Conservation (phyloP, 2,329 filamentous ascomycete species). For the Davidsoniella australis region DNA sequence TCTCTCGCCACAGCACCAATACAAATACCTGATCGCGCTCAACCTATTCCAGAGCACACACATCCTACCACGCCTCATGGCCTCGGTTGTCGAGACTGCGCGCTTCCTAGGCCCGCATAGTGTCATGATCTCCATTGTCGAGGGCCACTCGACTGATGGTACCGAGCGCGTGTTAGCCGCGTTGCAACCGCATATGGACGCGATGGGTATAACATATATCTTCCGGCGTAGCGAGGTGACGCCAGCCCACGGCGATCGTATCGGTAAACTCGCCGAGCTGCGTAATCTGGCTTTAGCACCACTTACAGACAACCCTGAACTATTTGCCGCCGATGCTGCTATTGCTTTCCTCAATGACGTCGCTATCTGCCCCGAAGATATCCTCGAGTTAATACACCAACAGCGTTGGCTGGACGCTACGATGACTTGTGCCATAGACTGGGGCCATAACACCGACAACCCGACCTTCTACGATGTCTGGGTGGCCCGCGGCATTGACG, state of each 20-base stretch:
- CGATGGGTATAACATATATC: constrained; percentile 24
- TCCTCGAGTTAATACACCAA: constrained; percentile 39
- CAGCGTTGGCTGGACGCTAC: constrained; percentile 28
- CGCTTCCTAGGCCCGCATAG: constrained; percentile 31
- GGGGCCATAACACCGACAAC: constrained; percentile 27
- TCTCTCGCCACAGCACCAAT: constrained; percentile 3
- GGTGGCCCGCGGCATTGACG: constrained; percentile 33
- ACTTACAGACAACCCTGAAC: constrained; percentile 18
- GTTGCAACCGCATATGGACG: constrained; percentile 24
- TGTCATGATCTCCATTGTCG: constrained; percentile 37
- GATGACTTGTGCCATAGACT: constrained; percentile 44
- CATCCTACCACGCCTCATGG: constrained; percentile 33
- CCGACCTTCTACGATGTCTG: constrained; percentile 41
- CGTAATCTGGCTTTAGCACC: constrained; percentile 36
- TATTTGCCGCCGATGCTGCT: constrained; percentile 20
- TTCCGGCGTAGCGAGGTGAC: constrained; percentile 27
- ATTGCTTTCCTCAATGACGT: constrained; percentile 39
- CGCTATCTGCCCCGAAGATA: constrained; percentile 33
- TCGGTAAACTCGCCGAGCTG: constrained; percentile 29
- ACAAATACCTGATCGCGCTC: constrained; percentile 34
- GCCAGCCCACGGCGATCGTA: constrained; percentile 26
- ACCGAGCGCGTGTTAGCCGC: constrained; percentile 31
- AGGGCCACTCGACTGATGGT: constrained; percentile 37
- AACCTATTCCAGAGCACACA: constrained; percentile 28
- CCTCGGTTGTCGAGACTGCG: constrained; percentile 32